A percentile compares a stretch with the other conserved stretches of the same genome.
phyloP scores from a whole-genome alignment of 306 rosid genomes.

The Citrullus colocynthis region DNA sequence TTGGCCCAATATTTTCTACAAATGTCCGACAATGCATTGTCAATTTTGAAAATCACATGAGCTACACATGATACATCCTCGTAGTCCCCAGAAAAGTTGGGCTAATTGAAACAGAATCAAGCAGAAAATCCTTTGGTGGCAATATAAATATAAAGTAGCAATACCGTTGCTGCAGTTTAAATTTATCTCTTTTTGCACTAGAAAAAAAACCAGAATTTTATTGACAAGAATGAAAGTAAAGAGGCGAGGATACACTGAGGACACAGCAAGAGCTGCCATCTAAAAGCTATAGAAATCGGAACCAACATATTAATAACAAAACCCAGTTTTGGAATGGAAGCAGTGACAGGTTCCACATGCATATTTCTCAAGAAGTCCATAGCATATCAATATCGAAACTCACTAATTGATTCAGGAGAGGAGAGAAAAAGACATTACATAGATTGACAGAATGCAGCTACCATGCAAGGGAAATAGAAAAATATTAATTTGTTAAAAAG shows the following conservation, averaged over 20 bases:
- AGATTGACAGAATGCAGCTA: neutral
- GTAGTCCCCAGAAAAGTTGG: neutral
- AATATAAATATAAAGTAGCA: neutral
- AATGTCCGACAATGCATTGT: neutral
- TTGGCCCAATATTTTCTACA: neutral
- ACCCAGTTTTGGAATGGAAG: constrained; percentile 3
- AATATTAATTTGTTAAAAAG: constrained; percentile 7
- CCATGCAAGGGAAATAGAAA: neutral
- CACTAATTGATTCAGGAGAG: neutral
- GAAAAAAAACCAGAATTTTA: neutral
- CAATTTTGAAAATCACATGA: neutral
- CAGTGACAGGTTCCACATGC: neutral
- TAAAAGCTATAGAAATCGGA: neutral
- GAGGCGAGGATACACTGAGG: neutral
- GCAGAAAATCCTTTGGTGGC: neutral
- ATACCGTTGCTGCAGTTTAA: neutral
- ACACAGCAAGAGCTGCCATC: neutral
- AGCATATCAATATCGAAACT: neutral
- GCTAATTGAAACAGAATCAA: neutral
- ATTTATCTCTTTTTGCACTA: neutral
- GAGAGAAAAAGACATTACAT: neutral
- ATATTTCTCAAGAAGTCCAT: neutral
- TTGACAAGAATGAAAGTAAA: neutral
- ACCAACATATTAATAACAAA: neutral
- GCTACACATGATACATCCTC: neutral